Evolutionary conservation across 2,329 filamentous ascomycete species (phyloP), one percentile per base, ranked within the genome.

Genomic region (Hysterium pulicare): DNA sequence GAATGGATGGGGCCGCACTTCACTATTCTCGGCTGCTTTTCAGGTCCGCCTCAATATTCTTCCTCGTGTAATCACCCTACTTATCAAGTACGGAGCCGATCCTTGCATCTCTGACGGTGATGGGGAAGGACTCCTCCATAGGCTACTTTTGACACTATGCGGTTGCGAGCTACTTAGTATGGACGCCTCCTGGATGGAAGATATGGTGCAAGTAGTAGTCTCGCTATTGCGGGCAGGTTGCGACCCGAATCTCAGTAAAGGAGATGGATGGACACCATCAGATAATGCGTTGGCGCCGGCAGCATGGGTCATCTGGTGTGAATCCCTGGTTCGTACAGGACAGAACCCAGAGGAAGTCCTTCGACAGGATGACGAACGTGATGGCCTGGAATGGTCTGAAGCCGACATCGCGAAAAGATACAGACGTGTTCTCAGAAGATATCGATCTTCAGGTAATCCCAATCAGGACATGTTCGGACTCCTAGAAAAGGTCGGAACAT

Each of bases 61-160:
- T 34, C 32, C 32, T 3, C 32, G 32, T 5, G 32, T 34, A 10
- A 34, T 34, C 13, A 34, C 13, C 11, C 20, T 34, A 17, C 13
- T 34, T 17, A n/a, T 34, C n/a, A 34, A 34, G 10, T 34, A 34
- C 20, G 32, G 32, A 34, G 32, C 32, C 11, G 32, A 34, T 16
- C 4, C 32, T 3, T 10, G 13, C 13, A 17, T 17, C 32, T 15
- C 4, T 17, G 13, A 16, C 17, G 13, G 17, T 17, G 4, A 4
- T 3, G 32, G 4, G 10, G 4, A 34, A 3, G 32, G 32, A 16
- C 11, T 34, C 13, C 10, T 34, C 11, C 32, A 34, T 17, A 4
- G 13, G 3, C 13, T 34, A 11, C 20, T 17, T 19, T 4, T 3
- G 3, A 13, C 4, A 19, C 32, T 34, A 16, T 15, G 3, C 13